A percentile compares a stretch with the other conserved stretches of the same genome.
phyloP scores from a whole-genome alignment of 139 green algal species.

The Microglena sp. region DNA sequence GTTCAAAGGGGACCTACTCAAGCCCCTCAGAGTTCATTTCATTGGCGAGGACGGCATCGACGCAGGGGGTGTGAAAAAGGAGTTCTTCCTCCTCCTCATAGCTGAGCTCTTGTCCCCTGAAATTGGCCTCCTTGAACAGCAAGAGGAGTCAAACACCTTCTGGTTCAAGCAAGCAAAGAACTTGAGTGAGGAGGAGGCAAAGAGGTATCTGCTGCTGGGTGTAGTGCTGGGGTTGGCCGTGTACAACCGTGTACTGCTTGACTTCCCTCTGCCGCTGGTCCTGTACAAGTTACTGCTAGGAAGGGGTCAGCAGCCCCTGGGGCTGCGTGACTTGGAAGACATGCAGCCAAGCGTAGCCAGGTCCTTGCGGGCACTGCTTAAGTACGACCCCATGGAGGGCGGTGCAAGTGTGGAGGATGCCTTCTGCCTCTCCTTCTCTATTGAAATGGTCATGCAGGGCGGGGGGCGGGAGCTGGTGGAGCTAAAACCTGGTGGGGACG shows the following conservation, averaged over 20 bases:
- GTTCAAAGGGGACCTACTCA: slow-evolving; percentile 71
- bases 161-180: slow-evolving; percentile 38
- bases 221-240: slow-evolving; percentile 82
- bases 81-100: slow-evolving; percentile 92
- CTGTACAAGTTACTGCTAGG: slow-evolving; percentile 85
- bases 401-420: slow-evolving; percentile 59
- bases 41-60: slow-evolving; percentile 93
- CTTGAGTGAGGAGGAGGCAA: not conserved
- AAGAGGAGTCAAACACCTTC: slow-evolving; percentile 70
- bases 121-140: slow-evolving; percentile 74
- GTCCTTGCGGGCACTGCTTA: too few species aligned
- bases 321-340: slow-evolving; percentile 75
- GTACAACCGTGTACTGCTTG: slow-evolving; percentile 90
- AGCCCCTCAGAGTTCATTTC: slow-evolving; percentile 90
- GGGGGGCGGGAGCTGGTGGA: not conserved
- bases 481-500: slow-evolving; percentile 42
- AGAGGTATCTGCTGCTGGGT: slow-evolving; percentile 51
- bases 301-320: slow-evolving; percentile 35
- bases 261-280: slow-evolving; percentile 78
- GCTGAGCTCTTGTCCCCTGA: slow-evolving; percentile 76
- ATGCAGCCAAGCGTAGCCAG: slow-evolving; percentile 70
- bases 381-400: too few species aligned
- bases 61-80: slow-evolving; percentile 51
- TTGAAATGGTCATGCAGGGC: slow-evolving; percentile 45
- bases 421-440: slow-evolving; percentile 76